These are phyloP conservation scores for Phytophthora lateralis DNA, from an alignment of 352 stramenopile species.

Conservation along the genomic window DNA sequence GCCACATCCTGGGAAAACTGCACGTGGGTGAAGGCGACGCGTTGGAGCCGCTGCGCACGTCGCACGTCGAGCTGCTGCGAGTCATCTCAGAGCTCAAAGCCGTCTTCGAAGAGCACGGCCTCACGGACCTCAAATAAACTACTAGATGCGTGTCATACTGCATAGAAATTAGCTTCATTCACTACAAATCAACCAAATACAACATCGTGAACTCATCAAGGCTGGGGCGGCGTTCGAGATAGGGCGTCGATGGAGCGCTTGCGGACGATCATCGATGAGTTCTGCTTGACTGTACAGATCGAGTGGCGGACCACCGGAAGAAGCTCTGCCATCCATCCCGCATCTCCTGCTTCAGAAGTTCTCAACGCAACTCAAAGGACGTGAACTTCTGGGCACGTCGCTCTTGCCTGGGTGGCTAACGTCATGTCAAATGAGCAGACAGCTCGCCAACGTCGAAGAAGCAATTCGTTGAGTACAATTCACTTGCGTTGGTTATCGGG, in stretches of 20 bases:
- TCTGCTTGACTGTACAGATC: too few species aligned
- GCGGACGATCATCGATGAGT: too few species aligned
- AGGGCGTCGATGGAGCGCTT: too few species aligned
- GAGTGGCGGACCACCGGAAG: too few species aligned
- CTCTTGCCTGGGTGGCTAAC: neutral
- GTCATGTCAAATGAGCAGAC: neutral
- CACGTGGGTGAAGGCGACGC: slow-evolving; percentile 49
- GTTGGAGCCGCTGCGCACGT: slow-evolving; percentile 42
- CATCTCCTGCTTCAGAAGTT: too few species aligned
- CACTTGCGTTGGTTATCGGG: too few species aligned
- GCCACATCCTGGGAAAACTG: slow-evolving; percentile 58
- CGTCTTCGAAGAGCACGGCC: slow-evolving; percentile 65
- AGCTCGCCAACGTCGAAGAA: neutral
- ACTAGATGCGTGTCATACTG: slow-evolving; percentile 30
- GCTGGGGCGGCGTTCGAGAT: too few species aligned
- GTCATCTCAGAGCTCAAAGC: slow-evolving; percentile 59
- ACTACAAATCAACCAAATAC: neutral
- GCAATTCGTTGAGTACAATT: neutral
- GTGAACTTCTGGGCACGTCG: too few species aligned
- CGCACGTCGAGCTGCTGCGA: slow-evolving; percentile 49
- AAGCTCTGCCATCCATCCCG: too few species aligned
- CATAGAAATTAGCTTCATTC: slow-evolving; percentile 25
- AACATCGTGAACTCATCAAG: neutral
- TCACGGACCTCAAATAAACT: slow-evolving; percentile 80
- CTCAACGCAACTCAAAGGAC: too few species aligned